Evolutionary conservation across 805 yeast species (phyloP).

Genomic region (Ogataea haglerorum): DNA sequence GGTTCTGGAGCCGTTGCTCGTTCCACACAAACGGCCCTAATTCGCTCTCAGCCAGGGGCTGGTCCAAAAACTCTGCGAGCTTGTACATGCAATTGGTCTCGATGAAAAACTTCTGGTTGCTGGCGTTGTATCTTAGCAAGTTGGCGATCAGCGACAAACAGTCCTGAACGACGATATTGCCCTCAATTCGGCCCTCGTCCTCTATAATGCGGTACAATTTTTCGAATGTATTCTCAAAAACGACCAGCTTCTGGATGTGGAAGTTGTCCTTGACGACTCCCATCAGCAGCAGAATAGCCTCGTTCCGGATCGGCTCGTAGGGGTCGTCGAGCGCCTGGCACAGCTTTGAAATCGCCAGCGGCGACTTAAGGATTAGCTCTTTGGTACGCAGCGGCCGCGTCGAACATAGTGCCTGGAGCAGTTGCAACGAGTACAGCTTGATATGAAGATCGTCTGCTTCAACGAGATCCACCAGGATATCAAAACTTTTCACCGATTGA

Average conservation of each 20-base stretch:
- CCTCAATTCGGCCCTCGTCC: constrained; percentile 86
- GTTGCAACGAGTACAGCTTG: constrained; percentile 75
- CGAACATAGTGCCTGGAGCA: constrained; percentile 77
- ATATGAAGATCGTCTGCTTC: constrained; percentile 64
- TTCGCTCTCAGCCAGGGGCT: constrained; percentile 48
- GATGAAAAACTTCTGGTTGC: constrained; percentile 84
- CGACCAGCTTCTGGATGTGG: constrained; percentile 88
- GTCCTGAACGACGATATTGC: constrained; percentile 88
- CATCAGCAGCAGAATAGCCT: constrained; percentile 78
- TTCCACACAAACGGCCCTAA: constrained; percentile 61
- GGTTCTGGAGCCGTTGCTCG: constrained; percentile 67
- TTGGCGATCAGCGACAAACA: constrained; percentile 73
- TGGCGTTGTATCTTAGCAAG: constrained; percentile 74
- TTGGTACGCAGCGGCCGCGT: constrained; percentile 73
- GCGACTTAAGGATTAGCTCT: constrained; percentile 66
- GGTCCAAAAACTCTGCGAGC: constrained; percentile 58
- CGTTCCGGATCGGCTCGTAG: constrained; percentile 86
- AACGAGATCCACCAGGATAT: constrained; percentile 45
- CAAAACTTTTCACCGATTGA: constrained; percentile 50
- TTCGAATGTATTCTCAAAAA: constrained; percentile 91
- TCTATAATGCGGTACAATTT: constrained; percentile 72
- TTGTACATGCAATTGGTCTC: constrained; percentile 79
- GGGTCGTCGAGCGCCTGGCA: constrained; percentile 59
- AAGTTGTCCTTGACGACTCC: constrained; percentile 76
- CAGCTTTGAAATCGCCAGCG: constrained; percentile 75